Evolutionary conservation across 2,329 filamentous ascomycete genomes (phyloP), one percentile per base, ranked within the genome.

Genomic region (Lachnellula cervina): DNA sequence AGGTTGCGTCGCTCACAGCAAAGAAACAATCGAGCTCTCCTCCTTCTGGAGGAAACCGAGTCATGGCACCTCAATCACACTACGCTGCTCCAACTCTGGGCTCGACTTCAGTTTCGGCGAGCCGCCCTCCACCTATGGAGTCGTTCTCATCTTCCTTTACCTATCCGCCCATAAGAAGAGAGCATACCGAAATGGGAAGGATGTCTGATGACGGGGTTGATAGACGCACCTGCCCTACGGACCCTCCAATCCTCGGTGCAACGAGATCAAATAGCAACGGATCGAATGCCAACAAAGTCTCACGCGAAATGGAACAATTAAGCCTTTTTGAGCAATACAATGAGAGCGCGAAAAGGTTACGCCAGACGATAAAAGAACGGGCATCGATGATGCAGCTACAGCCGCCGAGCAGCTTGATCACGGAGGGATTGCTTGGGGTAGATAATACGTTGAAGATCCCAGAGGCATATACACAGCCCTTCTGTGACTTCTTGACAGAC

Each of bases 401-500:
- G 16, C 9, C 54, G 16, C 54, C 44, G 6, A 40, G 28, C 17
- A 58, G 55, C 40, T 55, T 58, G 45, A 60, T 58, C 9, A 61
- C 59, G 1, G 59, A 54, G 16, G 52, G 49, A 4, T 16, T 61
- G 14, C 45, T 43, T 7, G n/a, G 47, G 8, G 53, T 58, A 43
- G 52, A 59, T 11, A 57, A 49, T 28, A 51, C 47, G 14, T 51
- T 65, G 43, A 66, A 65, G 25, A 56, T 51, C 14, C 81, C 84
- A 4, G 84, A 85, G 66, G 79, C 78, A 57, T 96, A 91, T 71
- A 88, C 89, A 8, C 79, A 90, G 73, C 90, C 91, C 0, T 97
- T 96, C 71, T 87, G 88, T 70, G 81, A 90, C 51, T 97, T 97
- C 70, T 81, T 97, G 76, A 88, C 85, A 45, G 81, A 88, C 59